Conservation (phyloP, 1,284 basidiomycete species). For the Cryptococcus sp. region DNA sequence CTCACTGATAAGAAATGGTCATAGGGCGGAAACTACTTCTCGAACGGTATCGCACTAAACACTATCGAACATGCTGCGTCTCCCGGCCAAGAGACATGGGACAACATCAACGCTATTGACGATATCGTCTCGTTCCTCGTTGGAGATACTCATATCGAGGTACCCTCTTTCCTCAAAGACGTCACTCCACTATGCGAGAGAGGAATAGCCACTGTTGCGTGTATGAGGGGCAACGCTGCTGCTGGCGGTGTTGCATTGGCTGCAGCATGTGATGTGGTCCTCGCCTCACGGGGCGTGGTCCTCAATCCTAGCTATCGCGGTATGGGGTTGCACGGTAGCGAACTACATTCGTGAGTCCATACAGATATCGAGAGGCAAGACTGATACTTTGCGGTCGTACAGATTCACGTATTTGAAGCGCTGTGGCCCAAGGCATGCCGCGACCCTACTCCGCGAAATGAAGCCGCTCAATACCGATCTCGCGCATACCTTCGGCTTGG, state of each 20-base stretch:
- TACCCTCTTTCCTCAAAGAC: conserved; percentile 46
- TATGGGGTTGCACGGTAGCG: conserved; percentile 55
- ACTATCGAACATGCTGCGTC: conserved; percentile 53
- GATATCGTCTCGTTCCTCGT: conserved; percentile 51
- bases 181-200: conserved; percentile 47
- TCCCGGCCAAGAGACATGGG: conserved; percentile 55
- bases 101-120: conserved; percentile 56
- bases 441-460: conserved; percentile 50
- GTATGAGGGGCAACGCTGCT: conserved; percentile 55
- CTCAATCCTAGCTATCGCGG: conserved; percentile 56
- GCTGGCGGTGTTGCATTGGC: conserved; percentile 57
- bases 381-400: neutral
- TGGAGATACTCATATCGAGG: conserved; percentile 32
- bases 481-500: conserved; percentile 39
- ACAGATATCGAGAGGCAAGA: neutral
- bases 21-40: conserved; percentile 53
- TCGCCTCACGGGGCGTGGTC: conserved; percentile 50
- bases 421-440: conserved; percentile 45
- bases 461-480: conserved; percentile 50
- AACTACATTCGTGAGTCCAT: conserved; percentile 52
- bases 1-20: neutral
- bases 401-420: conserved; percentile 51
- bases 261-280: conserved; percentile 53
- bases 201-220: conserved; percentile 54
- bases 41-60: conserved; percentile 57